Conservation (phyloP, 257 asterid species). For the Penstemon barbatus region DNA sequence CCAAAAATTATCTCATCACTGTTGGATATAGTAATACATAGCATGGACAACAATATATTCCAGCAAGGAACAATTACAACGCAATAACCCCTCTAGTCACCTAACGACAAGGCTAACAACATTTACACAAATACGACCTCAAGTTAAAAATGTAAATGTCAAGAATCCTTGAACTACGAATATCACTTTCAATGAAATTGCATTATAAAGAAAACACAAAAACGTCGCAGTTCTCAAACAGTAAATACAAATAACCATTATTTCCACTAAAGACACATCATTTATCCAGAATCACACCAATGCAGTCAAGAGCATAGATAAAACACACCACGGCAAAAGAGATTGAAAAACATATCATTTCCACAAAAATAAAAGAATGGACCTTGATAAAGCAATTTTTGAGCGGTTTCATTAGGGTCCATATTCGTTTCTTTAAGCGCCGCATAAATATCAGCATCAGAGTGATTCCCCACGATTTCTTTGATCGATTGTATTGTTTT, state of each 20-base stretch:
- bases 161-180: neutral
- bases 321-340: slow-evolving; percentile 2
- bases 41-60: slow-evolving; percentile 12
- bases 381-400: slow-evolving; percentile 92
- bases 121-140: neutral
- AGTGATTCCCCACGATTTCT: slow-evolving; percentile 80
- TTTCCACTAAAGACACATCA: slow-evolving; percentile 11
- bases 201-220: slow-evolving; percentile 23
- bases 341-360: neutral
- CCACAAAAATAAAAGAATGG: neutral
- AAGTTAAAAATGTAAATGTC: neutral
- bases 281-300: neutral
- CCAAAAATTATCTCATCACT: neutral
- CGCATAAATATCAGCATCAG: slow-evolving; percentile 84
- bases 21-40: slow-evolving; percentile 7
- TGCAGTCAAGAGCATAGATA: too few relatives aligned
- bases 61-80: slow-evolving; percentile 5
- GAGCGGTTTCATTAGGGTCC: slow-evolving; percentile 97
- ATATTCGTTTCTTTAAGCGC: slow-evolving; percentile 82
- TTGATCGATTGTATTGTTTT: slow-evolving; percentile 76
- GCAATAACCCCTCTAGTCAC: neutral
- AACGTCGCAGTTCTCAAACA: neutral
- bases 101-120: neutral
- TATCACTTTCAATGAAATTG: neutral
- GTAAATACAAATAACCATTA: neutral